Evolutionary conservation across 1,139 yeast genomes (phyloP).

Genomic region (Komagataea norvegica): DNA sequence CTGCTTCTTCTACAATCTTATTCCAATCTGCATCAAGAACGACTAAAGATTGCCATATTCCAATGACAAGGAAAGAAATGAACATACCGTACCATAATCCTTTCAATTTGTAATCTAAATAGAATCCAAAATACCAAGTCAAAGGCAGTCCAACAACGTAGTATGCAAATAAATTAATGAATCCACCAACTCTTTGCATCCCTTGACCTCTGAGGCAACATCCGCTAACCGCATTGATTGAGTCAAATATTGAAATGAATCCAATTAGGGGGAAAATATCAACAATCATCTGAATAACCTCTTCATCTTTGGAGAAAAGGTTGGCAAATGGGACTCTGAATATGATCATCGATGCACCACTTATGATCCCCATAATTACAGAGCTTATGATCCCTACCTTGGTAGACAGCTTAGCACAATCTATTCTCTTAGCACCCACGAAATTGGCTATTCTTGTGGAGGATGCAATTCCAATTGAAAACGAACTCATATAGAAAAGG

Average conservation of each 20-base stretch:
- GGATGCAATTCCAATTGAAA: slow-evolving; percentile 82
- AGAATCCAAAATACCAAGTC: slow-evolving; percentile 59
- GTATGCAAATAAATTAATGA: slow-evolving; percentile 69
- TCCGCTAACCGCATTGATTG: slow-evolving; percentile 77
- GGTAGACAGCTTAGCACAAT: slow-evolving; percentile 61
- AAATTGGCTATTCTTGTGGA: slow-evolving; percentile 86
- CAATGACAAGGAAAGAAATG: slow-evolving; percentile 67
- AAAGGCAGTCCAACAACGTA: slow-evolving; percentile 68
- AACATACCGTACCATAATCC: slow-evolving; percentile 94
- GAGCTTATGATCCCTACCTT: slow-evolving; percentile 60
- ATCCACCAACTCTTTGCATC: slow-evolving; percentile 76
- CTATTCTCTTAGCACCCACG: slow-evolving; percentile 70
- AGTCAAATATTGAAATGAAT: slow-evolving; percentile 69
- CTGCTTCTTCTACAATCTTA: slow-evolving; percentile 41
- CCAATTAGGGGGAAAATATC: slow-evolving; percentile 71
- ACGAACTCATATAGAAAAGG: slow-evolving; percentile 78
- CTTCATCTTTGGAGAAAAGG: slow-evolving; percentile 65
- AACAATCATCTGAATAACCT: slow-evolving; percentile 48
- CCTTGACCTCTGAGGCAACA: slow-evolving; percentile 88
- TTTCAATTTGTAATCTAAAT: slow-evolving; percentile 44
- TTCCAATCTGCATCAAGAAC: slow-evolving; percentile 55
- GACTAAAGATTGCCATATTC: slow-evolving; percentile 50
- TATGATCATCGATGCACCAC: slow-evolving; percentile 48
- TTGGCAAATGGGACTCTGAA: slow-evolving; percentile 56
- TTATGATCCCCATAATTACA: slow-evolving; percentile 49